Evolutionary conservation across 108 stramenopile species (phyloP).

Genomic region (Cyclotella kingstonii): DNA sequence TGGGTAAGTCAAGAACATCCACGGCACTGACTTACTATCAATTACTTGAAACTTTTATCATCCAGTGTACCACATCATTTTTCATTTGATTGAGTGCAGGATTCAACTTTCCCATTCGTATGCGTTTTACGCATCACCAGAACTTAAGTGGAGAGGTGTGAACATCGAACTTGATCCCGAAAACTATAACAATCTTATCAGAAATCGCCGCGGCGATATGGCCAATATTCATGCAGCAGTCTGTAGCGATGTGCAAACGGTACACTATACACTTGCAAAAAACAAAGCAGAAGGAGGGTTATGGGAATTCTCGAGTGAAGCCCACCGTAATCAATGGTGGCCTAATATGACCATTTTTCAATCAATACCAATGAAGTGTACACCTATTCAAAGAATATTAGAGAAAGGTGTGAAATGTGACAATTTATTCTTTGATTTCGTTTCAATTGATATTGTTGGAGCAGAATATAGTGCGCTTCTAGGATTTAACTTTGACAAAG

Average conservation of each 20-base stretch:
- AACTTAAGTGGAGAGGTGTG: slow-evolving; percentile 29
- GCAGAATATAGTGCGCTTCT: slow-evolving; percentile 29
- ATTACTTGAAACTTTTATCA: neutral
- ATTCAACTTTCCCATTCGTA: slow-evolving; percentile 20
- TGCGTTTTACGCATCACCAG: slow-evolving; percentile 23
- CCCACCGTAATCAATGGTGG: slow-evolving; percentile 29
- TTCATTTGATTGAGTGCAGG: neutral
- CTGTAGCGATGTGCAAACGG: slow-evolving; percentile 28
- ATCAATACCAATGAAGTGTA: slow-evolving; percentile 30
- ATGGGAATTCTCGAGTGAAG: slow-evolving; percentile 33
- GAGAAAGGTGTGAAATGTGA: slow-evolving; percentile 24
- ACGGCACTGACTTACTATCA: neutral
- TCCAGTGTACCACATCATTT: neutral
- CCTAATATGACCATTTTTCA: slow-evolving; percentile 32
- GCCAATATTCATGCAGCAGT: slow-evolving; percentile 41
- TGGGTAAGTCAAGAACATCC: slow-evolving; percentile 1
- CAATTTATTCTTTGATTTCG: slow-evolving; percentile 34
- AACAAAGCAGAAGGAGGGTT: slow-evolving; percentile 14
- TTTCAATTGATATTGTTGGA: slow-evolving; percentile 27
- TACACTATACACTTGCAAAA: slow-evolving; percentile 24
- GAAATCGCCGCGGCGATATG: slow-evolving; percentile 27
- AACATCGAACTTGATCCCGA: slow-evolving; percentile 38
- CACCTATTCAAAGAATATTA: slow-evolving; percentile 32
- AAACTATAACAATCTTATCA: slow-evolving; percentile 18
- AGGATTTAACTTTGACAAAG: slow-evolving; percentile 27